phyloP scores from a whole-genome alignment of 441 rosid species.

The Croton setiger region DNA sequence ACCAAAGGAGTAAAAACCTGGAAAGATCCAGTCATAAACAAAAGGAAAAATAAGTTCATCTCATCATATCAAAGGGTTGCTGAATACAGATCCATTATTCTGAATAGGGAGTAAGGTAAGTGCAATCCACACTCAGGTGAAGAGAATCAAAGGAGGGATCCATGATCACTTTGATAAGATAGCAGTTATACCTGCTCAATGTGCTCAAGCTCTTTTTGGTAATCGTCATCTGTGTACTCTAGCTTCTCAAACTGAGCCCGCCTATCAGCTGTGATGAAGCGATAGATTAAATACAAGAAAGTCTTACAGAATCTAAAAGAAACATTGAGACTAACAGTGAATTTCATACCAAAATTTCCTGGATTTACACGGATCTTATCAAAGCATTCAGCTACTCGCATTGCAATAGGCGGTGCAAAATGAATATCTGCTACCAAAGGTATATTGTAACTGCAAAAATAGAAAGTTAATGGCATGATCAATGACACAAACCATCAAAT shows the following conservation, averaged over 20 bases:
- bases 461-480: conserved; percentile 16
- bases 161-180: neutral
- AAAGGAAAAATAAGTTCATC: neutral
- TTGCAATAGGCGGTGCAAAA: conserved; percentile 89
- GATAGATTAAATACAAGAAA: conserved; percentile 20
- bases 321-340: conserved; percentile 9
- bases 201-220: conserved; percentile 91
- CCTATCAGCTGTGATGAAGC: conserved; percentile 74
- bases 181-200: conserved; percentile 65
- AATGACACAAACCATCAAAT: conserved; percentile 16
- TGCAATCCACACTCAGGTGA: neutral
- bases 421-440: conserved; percentile 98
- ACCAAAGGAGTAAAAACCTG: conserved; percentile 94
- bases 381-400: conserved; percentile 92
- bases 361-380: conserved; percentile 99
- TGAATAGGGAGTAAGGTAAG: neutral
- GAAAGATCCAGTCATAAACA: neutral
- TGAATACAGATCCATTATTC: neutral
- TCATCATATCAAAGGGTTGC: neutral
- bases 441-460: conserved; percentile 73
- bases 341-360: conserved; percentile 79
- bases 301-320: conserved; percentile 14
- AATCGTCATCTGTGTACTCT: conserved; percentile 92
- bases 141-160: neutral
- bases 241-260: conserved; percentile 89